phyloP scores from a whole-genome alignment of 2,329 filamentous ascomycete genomes.

The Macrophomina tecta region DNA sequence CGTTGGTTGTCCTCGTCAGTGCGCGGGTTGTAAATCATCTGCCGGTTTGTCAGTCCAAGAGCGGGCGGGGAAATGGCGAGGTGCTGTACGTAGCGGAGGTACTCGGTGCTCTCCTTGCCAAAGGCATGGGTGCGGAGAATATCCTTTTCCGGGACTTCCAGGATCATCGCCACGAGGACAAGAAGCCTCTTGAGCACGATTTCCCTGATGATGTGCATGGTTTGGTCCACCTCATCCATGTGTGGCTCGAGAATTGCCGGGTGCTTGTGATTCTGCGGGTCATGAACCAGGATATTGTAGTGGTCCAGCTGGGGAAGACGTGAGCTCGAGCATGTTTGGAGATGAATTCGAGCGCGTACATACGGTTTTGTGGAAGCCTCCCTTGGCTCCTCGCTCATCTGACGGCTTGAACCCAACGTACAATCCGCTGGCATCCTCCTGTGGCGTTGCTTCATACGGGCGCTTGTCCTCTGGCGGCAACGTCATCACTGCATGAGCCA shows the following conservation, averaged over 20 bases:
- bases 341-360: too few species aligned
- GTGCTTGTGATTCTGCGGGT: constrained; percentile 4
- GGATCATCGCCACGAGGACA: constrained; percentile 10
- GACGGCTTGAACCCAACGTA: constrained; percentile 14
- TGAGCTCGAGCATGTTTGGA: not conserved
- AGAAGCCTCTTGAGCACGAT: constrained; percentile 8
- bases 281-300: constrained; percentile 15
- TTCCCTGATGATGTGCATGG: constrained; percentile 10
- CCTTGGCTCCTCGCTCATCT: constrained; percentile 4
- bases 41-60: not conserved
- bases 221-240: constrained; percentile 5
- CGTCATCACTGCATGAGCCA: constrained; percentile 5
- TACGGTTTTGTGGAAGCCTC: constrained; percentile 12
- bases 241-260: not conserved
- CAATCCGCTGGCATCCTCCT: constrained; percentile 13
- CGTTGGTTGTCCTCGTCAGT: constrained; percentile 9
- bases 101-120: constrained; percentile 7
- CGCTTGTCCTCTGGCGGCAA: not conserved
- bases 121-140: not conserved
- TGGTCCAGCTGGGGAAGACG: not conserved
- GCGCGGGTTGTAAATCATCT: constrained; percentile 17
- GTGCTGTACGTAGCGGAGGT: constrained; percentile 4
- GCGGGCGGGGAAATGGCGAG: too few species aligned
- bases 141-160: not conserved
- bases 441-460: not conserved